These are phyloP conservation scores for Spathaspora girioi DNA, from an alignment of 805 yeast genomes.

Conservation along the genomic window DNA sequence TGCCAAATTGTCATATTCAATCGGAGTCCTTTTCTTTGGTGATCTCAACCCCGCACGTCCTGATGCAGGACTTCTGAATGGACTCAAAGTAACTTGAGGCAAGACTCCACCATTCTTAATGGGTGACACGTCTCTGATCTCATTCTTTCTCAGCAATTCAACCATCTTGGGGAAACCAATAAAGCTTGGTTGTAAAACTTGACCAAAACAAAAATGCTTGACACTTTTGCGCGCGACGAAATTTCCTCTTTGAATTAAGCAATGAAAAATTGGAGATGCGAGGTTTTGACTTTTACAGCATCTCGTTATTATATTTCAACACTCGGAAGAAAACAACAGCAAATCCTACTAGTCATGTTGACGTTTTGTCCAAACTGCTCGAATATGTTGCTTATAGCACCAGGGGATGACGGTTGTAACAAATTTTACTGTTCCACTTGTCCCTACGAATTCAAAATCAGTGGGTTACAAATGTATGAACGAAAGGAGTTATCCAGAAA, in stretches of 20 bases:
- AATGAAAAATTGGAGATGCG: neutral
- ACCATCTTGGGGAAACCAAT: neutral
- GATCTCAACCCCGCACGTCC: constrained; percentile 47
- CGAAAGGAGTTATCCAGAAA: constrained; percentile 80
- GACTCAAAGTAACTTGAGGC: constrained; percentile 13
- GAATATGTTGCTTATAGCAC: constrained; percentile 70
- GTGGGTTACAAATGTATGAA: constrained; percentile 80
- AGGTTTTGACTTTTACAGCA: neutral
- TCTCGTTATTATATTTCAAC: neutral
- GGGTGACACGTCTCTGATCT: neutral
- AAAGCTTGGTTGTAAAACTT: neutral
- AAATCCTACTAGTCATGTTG: constrained; percentile 51
- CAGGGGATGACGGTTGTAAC: constrained; percentile 52
- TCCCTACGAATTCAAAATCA: constrained; percentile 90
- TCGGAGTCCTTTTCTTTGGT: constrained; percentile 35
- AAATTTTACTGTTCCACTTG: constrained; percentile 88
- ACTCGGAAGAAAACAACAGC: neutral
- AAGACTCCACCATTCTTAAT: constrained; percentile 24
- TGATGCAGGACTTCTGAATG: constrained; percentile 30
- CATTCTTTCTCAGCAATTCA: neutral
- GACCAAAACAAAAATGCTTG: neutral
- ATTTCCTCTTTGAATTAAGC: neutral
- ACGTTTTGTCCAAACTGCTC: constrained; percentile 95
- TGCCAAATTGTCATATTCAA: constrained; percentile 45
- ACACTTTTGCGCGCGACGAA: neutral